phyloP scores from a whole-genome alignment of 352 stramenopile genomes.

The Globisporangium megalacanthum region DNA sequence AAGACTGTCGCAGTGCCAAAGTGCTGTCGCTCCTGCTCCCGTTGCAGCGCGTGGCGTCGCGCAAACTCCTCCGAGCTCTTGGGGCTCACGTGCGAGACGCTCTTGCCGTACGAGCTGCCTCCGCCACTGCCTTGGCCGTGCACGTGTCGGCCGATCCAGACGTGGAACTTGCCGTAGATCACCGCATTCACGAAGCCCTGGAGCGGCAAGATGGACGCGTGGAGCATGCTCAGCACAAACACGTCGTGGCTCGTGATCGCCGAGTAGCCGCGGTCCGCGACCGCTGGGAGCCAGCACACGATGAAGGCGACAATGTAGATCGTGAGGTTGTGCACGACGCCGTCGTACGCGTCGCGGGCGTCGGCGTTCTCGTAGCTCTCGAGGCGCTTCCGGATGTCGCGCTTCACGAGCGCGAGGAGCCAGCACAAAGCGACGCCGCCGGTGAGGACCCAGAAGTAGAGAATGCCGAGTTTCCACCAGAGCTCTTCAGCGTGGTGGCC shows the following conservation, averaged over 20 bases:
- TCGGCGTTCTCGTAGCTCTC: constrained; percentile 73
- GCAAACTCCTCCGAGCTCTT: constrained; percentile 41
- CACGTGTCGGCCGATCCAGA: constrained; percentile 67
- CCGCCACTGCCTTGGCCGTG: constrained; percentile 18
- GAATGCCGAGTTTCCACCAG: constrained; percentile 64
- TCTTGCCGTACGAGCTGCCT: constrained; percentile 16
- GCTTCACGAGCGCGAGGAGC: constrained; percentile 71
- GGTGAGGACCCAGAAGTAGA: constrained; percentile 75
- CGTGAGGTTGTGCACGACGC: constrained; percentile 77
- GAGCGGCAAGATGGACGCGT: constrained; percentile 72
- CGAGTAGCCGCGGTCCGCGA: constrained; percentile 57
- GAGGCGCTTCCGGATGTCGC: constrained; percentile 71
- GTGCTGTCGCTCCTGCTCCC: constrained; percentile 46
- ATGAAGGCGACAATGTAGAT: constrained; percentile 80
- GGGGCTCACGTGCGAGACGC: constrained; percentile 28
- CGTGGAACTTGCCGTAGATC: constrained; percentile 84
- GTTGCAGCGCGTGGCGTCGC: constrained; percentile 25
- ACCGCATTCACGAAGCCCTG: constrained; percentile 83
- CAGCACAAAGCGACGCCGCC: constrained; percentile 47
- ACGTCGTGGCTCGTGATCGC: constrained; percentile 50
- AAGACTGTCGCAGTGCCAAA: constrained; percentile 75
- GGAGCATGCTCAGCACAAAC: constrained; percentile 61
- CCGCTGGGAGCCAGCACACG: constrained; percentile 69
- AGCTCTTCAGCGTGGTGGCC: constrained; percentile 35
- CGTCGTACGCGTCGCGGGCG: constrained; percentile 68